Conservation (phyloP, 1,284 basidiomycete species). For the Schizophyllum amplum region DNA sequence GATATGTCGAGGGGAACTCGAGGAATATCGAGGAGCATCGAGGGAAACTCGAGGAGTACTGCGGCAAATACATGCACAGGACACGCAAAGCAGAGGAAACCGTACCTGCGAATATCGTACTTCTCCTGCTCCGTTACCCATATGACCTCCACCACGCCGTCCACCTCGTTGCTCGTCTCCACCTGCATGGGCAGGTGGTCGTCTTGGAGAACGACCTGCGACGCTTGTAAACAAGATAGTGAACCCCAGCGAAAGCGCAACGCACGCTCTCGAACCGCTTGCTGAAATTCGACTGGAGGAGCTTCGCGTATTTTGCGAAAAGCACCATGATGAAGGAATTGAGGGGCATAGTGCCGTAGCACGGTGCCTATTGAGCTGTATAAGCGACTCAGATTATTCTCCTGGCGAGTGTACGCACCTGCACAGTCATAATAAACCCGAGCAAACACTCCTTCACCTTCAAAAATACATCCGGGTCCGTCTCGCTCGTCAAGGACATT, state of each 20-base stretch:
- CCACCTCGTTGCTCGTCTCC: constrained; percentile 63
- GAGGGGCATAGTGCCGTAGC: constrained; percentile 78
- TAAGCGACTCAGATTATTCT: constrained; percentile 7
- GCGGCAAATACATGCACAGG: no score
- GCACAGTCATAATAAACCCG: constrained; percentile 88
- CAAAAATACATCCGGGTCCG: constrained; percentile 79
- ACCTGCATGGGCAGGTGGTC: constrained; percentile 91
- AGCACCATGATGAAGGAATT: constrained; percentile 82
- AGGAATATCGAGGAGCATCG: no score
- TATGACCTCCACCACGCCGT: constrained; percentile 74
- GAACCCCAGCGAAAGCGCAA: not conserved
- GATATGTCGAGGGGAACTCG: no score
- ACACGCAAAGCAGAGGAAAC: constrained; percentile 15
- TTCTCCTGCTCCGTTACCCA: constrained; percentile 76
- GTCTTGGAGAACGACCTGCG: constrained; percentile 79
- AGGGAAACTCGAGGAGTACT: no score
- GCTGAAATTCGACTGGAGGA: constrained; percentile 81
- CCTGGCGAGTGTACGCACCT: constrained; percentile 44
- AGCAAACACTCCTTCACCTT: constrained; percentile 81
- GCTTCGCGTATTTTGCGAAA: constrained; percentile 84
- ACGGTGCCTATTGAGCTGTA: constrained; percentile 55
- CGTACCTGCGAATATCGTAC: constrained; percentile 55
- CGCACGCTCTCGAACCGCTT: constrained; percentile 74
- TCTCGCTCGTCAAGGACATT: constrained; percentile 65
- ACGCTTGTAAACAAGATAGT: constrained; percentile 1